phyloP scores from a whole-genome alignment of 1,284 basidiomycete species.

The Pisolithus thermaeus region DNA sequence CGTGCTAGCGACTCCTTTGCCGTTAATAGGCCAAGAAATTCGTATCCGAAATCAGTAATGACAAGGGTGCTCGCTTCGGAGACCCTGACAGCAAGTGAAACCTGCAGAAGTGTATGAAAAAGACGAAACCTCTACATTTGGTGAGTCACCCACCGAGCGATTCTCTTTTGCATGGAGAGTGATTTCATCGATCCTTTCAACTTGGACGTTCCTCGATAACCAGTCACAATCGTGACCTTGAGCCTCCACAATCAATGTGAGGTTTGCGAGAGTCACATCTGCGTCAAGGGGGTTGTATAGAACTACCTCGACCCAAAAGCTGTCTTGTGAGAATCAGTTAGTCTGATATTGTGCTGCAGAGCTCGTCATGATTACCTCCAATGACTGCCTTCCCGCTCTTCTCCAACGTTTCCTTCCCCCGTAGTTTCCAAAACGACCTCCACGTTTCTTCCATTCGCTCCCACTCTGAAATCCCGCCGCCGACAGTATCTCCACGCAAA shows the following conservation, averaged over 20 bases:
- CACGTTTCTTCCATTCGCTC: conserved; percentile 57
- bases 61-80: conserved; percentile 45
- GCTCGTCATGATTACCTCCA: conserved; percentile 42
- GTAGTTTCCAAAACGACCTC: conserved; percentile 53
- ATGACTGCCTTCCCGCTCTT: conserved; percentile 53
- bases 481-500: conserved; percentile 42
- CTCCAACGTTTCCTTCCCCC: conserved; percentile 47
- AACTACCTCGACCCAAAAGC: conserved; percentile 69
- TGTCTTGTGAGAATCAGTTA: conserved; percentile 39
- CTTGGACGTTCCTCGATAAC: conserved; percentile 39
- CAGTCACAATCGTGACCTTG: conserved; percentile 28
- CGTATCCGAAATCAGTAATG: conserved; percentile 52
- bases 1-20: conserved; percentile 53
- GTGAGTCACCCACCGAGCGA: conserved; percentile 39
- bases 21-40: conserved; percentile 65
- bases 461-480: conserved; percentile 49
- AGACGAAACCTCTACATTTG: background rate
- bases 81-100: conserved; percentile 57
- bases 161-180: conserved; percentile 51
- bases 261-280: conserved; percentile 57
- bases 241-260: conserved; percentile 50
- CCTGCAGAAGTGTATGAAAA: conserved; percentile 32
- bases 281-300: conserved; percentile 66
- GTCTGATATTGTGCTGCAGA: background rate
- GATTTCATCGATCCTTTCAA: conserved; percentile 56